Percentiles rank a stretch among this genome's conserved stretches.
phyloP scores from a whole-genome alignment of 805 yeast species.

The Yamadazyma laniorum region DNA sequence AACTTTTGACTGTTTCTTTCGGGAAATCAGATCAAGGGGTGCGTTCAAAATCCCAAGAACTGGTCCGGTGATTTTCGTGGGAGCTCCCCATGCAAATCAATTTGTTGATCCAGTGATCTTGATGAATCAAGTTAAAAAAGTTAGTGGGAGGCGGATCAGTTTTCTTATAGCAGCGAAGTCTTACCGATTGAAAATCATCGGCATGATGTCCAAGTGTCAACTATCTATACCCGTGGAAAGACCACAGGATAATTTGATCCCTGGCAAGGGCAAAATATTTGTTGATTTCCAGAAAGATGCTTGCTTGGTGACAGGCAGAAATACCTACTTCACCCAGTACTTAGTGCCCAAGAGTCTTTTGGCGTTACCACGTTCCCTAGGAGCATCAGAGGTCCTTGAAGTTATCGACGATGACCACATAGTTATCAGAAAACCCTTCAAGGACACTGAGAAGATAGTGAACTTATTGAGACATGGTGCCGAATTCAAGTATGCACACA shows the following conservation, averaged over 20 bases:
- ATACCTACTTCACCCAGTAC: conserved; percentile 63
- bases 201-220: conserved; percentile 71
- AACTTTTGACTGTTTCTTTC: conserved; percentile 64
- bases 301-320: conserved; percentile 56
- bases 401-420: conserved; percentile 73
- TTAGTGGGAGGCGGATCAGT: conserved; percentile 66
- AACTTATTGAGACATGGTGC: conserved; percentile 51
- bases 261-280: conserved; percentile 65
- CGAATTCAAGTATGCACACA: conserved; percentile 68
- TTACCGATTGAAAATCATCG: conserved; percentile 62
- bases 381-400: conserved; percentile 67
- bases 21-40: conserved; percentile 88
- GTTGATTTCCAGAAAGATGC: conserved; percentile 54
- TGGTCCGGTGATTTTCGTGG: conserved; percentile 90
- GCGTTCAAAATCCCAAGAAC: conserved; percentile 65
- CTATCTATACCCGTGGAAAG: conserved; percentile 88
- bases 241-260: conserved; percentile 79
- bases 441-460: conserved; percentile 44
- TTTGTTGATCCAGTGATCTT: conserved; percentile 80
- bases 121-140: conserved; percentile 73
- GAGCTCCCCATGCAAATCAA: conserved; percentile 97
- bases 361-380: conserved; percentile 75
- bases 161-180: conserved; percentile 86
- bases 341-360: conserved; percentile 65
- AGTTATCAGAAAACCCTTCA: conserved; percentile 66